Evolutionary conservation across 352 stramenopile genomes (phyloP).

Genomic region (Saprolegnia parasitica): DNA sequence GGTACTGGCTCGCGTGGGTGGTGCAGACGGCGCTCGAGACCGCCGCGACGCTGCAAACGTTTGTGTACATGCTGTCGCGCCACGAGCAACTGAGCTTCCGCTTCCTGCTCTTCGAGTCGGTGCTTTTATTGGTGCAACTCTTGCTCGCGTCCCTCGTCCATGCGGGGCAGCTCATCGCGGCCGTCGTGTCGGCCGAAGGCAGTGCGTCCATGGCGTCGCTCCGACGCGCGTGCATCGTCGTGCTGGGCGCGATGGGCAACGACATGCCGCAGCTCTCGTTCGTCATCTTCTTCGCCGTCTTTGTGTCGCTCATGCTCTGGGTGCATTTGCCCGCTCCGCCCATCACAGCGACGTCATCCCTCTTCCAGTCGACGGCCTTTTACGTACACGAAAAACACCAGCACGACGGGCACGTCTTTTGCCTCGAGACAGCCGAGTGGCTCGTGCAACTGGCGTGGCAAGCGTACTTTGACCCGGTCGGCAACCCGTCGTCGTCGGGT

Average conservation of each 20-base stretch:
- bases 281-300: constrained; percentile 75
- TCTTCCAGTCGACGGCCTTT: constrained; percentile 64
- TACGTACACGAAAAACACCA: constrained; percentile 62
- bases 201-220: neutral
- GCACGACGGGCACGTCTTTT: constrained; percentile 72
- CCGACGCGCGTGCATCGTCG: constrained; percentile 1
- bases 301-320: constrained; percentile 81
- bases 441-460: constrained; percentile 80
- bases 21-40: constrained; percentile 51
- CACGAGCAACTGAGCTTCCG: constrained; percentile 85
- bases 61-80: constrained; percentile 82
- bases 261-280: constrained; percentile 7
- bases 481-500: constrained; percentile 65
- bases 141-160: constrained; percentile 61
- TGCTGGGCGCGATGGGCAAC: neutral
- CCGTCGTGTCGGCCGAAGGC: constrained; percentile 39
- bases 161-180: constrained; percentile 50
- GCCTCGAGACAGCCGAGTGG: constrained; percentile 78
- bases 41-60: constrained; percentile 47
- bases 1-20: constrained; percentile 74
- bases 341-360: constrained; percentile 31
- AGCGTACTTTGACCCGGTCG: constrained; percentile 80
- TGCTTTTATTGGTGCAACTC: constrained; percentile 72
- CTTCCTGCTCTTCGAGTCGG: constrained; percentile 70
- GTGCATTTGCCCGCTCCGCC: constrained; percentile 50